These are phyloP conservation scores for Clavaria fumosa DNA, from an alignment of 768 basidiomycete species.

Conservation along the genomic window DNA sequence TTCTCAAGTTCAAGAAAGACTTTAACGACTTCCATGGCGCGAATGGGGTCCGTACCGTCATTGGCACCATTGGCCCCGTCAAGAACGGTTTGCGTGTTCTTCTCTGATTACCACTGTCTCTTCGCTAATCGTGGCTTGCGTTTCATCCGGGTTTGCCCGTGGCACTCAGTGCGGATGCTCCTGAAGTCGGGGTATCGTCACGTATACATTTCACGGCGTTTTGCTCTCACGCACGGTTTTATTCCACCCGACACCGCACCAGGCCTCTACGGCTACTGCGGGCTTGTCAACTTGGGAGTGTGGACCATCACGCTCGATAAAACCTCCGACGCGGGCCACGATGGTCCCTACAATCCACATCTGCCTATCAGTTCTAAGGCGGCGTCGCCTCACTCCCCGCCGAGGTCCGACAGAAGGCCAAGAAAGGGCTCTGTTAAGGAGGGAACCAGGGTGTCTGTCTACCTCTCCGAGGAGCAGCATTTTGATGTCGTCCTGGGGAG, in stretches of 20 bases:
- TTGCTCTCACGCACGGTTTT: constrained; percentile 77
- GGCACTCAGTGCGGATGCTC: constrained; percentile 70
- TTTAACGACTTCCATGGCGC: constrained; percentile 80
- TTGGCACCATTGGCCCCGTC: constrained; percentile 85
- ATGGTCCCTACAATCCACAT: too few relatives aligned
- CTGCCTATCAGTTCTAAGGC: constrained; percentile 26
- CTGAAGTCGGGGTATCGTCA: constrained; percentile 83
- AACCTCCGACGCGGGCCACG: too few relatives aligned
- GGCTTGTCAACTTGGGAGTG: constrained; percentile 69
- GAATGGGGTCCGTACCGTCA: constrained; percentile 87
- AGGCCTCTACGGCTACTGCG: constrained; percentile 88
- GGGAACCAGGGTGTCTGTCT: constrained; percentile 47
- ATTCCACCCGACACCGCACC: constrained; percentile 77
- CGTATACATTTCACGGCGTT: constrained; percentile 91
- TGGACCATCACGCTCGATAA: constrained; percentile 82
- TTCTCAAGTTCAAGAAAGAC: constrained; percentile 53
- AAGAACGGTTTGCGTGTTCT: constrained; percentile 28
- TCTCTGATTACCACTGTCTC: background rate
- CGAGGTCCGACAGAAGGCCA: constrained; percentile 7
- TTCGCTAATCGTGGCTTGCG: too few relatives aligned
- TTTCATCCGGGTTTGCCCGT: too few relatives aligned
- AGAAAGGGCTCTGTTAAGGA: constrained; percentile 19
- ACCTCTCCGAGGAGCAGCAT: constrained; percentile 86
- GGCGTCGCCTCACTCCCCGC: constrained; percentile 15
- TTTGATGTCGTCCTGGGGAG: constrained; percentile 92